Percentiles rank a stretch among this genome's conserved stretches.
These are phyloP conservation scores for Pythium sukuiense DNA, from an alignment of 352 stramenopile genomes.

Conservation along the genomic window DNA sequence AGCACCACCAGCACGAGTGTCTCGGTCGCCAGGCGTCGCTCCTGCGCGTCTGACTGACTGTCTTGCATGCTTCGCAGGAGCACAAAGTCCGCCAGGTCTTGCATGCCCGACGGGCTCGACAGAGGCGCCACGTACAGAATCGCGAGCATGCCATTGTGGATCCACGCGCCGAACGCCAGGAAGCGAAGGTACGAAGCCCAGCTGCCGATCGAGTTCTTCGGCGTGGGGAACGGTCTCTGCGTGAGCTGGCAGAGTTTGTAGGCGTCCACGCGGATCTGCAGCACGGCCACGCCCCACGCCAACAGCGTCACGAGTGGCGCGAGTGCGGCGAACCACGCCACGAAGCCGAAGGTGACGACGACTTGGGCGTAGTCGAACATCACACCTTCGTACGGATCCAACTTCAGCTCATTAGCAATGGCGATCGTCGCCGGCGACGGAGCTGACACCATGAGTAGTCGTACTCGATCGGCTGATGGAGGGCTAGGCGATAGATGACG, in stretches of 20 bases:
- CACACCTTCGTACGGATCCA: slow-evolving; percentile 65
- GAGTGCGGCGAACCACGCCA: slow-evolving; percentile 66
- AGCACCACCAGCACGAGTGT: slow-evolving; percentile 43
- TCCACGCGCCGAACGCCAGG: slow-evolving; percentile 44
- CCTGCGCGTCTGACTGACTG: background rate
- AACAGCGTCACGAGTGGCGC: slow-evolving; percentile 38
- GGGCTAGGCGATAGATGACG: background rate
- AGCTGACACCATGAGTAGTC: slow-evolving; percentile 6
- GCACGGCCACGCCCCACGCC: slow-evolving; percentile 46
- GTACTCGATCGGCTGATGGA: background rate
- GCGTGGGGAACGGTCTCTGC: slow-evolving; percentile 61
- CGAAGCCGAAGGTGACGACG: slow-evolving; percentile 55
- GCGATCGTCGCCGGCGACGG: background rate
- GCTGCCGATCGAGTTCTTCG: slow-evolving; percentile 52
- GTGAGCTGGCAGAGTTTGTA: slow-evolving; percentile 59
- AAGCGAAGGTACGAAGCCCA: slow-evolving; percentile 62
- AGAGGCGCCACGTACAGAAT: slow-evolving; percentile 30
- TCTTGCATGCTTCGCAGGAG: background rate
- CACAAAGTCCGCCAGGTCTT: slow-evolving; percentile 30
- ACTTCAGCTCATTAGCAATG: slow-evolving; percentile 36
- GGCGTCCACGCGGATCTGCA: slow-evolving; percentile 68
- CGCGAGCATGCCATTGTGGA: slow-evolving; percentile 51
- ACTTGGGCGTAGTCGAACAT: slow-evolving; percentile 80
- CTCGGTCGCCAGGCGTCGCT: slow-evolving; percentile 23
- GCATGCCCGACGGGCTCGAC: background rate